phyloP scores from a whole-genome alignment of 1,284 basidiomycete species.

The Cutaneotrichosporon sp. region DNA sequence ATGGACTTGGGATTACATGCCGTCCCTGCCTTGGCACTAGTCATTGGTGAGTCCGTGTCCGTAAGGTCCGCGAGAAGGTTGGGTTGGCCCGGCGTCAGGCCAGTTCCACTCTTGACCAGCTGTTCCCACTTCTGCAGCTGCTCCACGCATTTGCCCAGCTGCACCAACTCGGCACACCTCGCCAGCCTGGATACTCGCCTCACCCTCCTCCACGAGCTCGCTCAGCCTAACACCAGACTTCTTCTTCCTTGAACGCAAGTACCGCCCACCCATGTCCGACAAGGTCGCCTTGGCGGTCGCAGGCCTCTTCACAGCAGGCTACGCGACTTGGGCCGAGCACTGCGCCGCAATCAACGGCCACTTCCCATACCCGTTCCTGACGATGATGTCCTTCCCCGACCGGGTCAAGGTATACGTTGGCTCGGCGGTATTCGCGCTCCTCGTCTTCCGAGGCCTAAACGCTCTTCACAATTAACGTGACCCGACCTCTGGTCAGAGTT shows the following conservation, averaged over 20 bases:
- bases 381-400: slow-evolving; percentile 58
- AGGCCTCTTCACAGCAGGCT: slow-evolving; percentile 57
- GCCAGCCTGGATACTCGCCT: too few species aligned
- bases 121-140: background rate
- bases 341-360: slow-evolving; percentile 63
- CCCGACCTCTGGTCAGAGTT: too few species aligned
- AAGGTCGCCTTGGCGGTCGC: slow-evolving; percentile 58
- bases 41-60: slow-evolving; percentile 51
- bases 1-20: slow-evolving; percentile 66
- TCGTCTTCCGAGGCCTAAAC: slow-evolving; percentile 61
- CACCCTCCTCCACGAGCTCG: background rate
- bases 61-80: too few species aligned
- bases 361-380: slow-evolving; percentile 81
- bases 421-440: slow-evolving; percentile 59
- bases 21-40: slow-evolving; percentile 61
- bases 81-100: too few species aligned
- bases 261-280: slow-evolving; percentile 56
- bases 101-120: too few species aligned
- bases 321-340: slow-evolving; percentile 67
- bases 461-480: slow-evolving; percentile 2
- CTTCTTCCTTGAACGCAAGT: slow-evolving; percentile 65
- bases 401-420: slow-evolving; percentile 65
- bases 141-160: background rate
- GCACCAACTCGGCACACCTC: background rate
- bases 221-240: slow-evolving; percentile 59